phyloP scores from a whole-genome alignment of 2,329 filamentous ascomycete genomes.

The Sordariomycetes sp. region DNA sequence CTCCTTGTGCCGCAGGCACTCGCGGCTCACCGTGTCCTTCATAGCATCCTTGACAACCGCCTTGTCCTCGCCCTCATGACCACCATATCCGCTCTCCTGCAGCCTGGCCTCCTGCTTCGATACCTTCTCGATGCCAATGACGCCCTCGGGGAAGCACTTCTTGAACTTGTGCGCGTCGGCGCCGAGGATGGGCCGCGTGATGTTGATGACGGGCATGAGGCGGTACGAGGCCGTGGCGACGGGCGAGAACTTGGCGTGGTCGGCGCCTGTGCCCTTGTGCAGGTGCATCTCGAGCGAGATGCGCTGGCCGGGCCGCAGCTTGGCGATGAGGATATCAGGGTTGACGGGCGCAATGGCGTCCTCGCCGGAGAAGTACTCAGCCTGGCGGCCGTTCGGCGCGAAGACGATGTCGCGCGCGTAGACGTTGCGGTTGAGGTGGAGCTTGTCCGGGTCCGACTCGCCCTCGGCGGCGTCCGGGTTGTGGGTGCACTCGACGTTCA shows the following conservation, averaged over 20 bases:
- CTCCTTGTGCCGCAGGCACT: conserved; percentile 82
- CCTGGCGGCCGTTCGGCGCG: conserved; percentile 63
- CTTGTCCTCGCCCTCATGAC: conserved; percentile 69
- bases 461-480: conserved; percentile 60
- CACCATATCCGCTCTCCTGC: conserved; percentile 56
- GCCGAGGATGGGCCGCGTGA: conserved; percentile 74
- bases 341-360: conserved; percentile 66
- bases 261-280: conserved; percentile 84
- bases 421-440: conserved; percentile 77
- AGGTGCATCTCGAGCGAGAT: conserved; percentile 86
- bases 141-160: conserved; percentile 78
- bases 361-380: conserved; percentile 55
- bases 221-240: conserved; percentile 92
- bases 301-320: conserved; percentile 81
- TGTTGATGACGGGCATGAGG: conserved; percentile 78
- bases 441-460: conserved; percentile 71
- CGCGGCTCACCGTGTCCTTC: conserved; percentile 89
- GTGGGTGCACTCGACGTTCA: conserved; percentile 71
- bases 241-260: conserved; percentile 95
- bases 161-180: conserved; percentile 82
- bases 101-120: conserved; percentile 53
- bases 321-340: conserved; percentile 88
- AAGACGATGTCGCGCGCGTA: conserved; percentile 73
- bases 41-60: conserved; percentile 82
- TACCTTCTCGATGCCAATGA: conserved; percentile 70